Percentiles rank a stretch among this genome's conserved stretches.
Evolutionary conservation across 2,329 filamentous ascomycete species (phyloP).

Genomic region (Epichloe elymi): DNA sequence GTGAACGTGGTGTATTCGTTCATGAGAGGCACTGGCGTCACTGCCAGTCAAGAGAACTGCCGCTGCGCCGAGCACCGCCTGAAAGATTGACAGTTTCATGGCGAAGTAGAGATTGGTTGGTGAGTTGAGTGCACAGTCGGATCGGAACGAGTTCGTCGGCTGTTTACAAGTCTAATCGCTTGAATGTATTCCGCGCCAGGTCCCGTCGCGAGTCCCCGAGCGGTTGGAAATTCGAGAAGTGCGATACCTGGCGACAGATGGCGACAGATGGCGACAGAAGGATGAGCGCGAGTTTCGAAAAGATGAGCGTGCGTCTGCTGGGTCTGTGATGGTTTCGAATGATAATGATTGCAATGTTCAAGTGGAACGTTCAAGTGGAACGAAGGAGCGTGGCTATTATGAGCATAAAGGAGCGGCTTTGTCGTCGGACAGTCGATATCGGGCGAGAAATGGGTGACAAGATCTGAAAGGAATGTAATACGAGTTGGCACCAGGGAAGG

Average conservation of each 20-base stretch:
- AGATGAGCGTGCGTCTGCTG: background rate
- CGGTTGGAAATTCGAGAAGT: background rate
- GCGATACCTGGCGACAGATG: constrained; percentile 1
- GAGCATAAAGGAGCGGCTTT: background rate
- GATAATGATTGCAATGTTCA: background rate
- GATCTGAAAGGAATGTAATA: background rate
- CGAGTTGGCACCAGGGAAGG: background rate
- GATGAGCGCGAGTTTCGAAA: background rate
- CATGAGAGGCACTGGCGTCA: constrained; percentile 19
- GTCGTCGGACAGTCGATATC: background rate
- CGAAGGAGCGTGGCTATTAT: background rate
- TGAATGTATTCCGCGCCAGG: background rate
- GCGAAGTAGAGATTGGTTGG: constrained; percentile 6
- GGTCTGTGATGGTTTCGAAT: background rate
- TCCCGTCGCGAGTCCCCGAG: background rate
- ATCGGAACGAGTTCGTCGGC: background rate
- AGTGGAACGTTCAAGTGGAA: background rate
- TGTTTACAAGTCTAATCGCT: background rate
- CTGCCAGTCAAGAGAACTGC: constrained; percentile 29
- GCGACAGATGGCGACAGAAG: background rate
- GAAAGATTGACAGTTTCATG: constrained; percentile 42
- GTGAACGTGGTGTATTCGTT: constrained; percentile 26
- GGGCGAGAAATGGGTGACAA: background rate
- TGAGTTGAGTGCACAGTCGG: background rate
- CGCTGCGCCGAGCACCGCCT: constrained; percentile 36